Evolutionary conservation across 768 basidiomycete species (phyloP).

Genomic region (Dictyophora rubrovolvata): DNA sequence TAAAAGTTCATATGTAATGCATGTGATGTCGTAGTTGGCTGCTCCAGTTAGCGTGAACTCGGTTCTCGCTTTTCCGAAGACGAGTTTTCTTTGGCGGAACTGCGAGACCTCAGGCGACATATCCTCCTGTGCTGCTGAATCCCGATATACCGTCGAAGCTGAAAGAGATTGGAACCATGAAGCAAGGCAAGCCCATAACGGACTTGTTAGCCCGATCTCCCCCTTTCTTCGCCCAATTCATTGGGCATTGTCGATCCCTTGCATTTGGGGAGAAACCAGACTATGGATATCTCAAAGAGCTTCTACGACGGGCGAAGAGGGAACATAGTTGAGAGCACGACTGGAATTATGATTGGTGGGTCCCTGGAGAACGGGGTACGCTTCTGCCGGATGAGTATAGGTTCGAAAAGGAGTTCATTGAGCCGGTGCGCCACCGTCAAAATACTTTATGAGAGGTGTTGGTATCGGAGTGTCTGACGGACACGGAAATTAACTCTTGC

Average conservation of each 20-base stretch:
- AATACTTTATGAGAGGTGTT: neutral
- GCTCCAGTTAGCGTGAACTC: too few species aligned
- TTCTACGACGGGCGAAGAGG: slow-evolving; percentile 8
- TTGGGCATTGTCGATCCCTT: slow-evolving; percentile 13
- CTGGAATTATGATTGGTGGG: neutral
- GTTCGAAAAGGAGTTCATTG: neutral
- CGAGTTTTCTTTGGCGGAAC: slow-evolving; percentile 21
- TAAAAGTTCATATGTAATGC: too few species aligned
- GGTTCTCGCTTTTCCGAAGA: too few species aligned
- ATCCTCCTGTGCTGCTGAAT: too few species aligned
- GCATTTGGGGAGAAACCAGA: slow-evolving; percentile 17
- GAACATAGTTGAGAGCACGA: neutral
- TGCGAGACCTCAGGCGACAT: slow-evolving; percentile 23
- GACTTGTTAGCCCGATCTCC: slow-evolving; percentile 3
- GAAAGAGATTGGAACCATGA: slow-evolving; percentile 13
- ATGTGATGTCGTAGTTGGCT: too few species aligned
- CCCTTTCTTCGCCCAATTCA: slow-evolving; percentile 11
- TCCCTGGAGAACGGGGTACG: neutral
- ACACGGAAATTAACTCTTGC: too few species aligned
- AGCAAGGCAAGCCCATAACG: neutral
- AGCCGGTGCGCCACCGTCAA: neutral
- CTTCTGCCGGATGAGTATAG: neutral
- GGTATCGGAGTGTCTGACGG: too few species aligned
- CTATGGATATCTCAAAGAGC: slow-evolving; percentile 11
- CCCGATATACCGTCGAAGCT: slow-evolving; percentile 3